A percentile compares a stretch with the other conserved stretches of the same genome.
These are phyloP conservation scores for Paramarasmius palmivorus DNA, from an alignment of 1,284 basidiomycete genomes.

Conservation along the genomic window DNA sequence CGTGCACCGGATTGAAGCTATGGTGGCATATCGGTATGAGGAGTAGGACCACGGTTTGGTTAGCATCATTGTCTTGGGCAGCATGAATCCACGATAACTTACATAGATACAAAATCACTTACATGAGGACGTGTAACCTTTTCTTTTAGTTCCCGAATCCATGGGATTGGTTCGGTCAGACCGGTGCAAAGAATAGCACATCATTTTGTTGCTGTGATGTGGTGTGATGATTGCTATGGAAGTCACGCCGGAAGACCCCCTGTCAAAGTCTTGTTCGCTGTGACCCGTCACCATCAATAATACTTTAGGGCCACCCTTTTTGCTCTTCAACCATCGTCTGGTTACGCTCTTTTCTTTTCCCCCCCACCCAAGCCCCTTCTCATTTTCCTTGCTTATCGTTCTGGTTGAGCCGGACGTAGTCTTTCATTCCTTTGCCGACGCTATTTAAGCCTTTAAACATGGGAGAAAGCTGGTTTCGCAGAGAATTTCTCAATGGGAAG, in stretches of 20 bases:
- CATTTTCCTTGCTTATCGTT: constrained; percentile 27
- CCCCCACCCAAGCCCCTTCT: constrained; percentile 12
- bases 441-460: constrained; percentile 37
- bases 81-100: neutral
- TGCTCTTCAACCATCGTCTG: constrained; percentile 29
- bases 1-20: constrained; percentile 87
- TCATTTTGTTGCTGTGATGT: no score
- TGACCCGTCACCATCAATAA: constrained; percentile 17
- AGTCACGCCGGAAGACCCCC: constrained; percentile 19
- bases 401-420: constrained; percentile 49
- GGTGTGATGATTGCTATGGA: constrained; percentile 7
- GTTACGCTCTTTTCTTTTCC: constrained; percentile 26
- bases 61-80: constrained; percentile 1
- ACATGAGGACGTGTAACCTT: neutral
- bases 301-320: constrained; percentile 24
- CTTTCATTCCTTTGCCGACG: constrained; percentile 24
- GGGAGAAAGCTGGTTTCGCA: constrained; percentile 68
- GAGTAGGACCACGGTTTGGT: constrained; percentile 25
- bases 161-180: constrained; percentile 10
- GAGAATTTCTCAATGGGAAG: constrained; percentile 63
- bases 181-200: no score
- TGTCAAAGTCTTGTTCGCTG: no score
- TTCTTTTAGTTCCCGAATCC: neutral
- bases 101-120: neutral
- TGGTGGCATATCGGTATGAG: constrained; percentile 85